Percentiles rank a stretch among this genome's conserved stretches.
These are phyloP conservation scores for Pontederia paniculata DNA, from an alignment of 176 grass and related monocot genomes.

Conservation along the genomic window DNA sequence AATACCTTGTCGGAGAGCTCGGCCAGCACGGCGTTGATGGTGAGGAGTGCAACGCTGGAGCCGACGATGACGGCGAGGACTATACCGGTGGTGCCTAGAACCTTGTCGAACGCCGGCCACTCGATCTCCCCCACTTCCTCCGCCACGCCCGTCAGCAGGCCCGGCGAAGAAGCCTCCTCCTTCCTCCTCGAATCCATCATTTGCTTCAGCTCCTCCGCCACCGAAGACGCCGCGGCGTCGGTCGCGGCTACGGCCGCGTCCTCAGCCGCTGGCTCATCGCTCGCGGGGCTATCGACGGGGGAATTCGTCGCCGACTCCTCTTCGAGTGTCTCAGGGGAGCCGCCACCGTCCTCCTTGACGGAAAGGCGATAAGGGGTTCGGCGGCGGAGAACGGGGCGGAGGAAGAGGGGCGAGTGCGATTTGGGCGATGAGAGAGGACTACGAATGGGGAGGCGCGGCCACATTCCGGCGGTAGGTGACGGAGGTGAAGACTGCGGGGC, in stretches of 20 bases:
- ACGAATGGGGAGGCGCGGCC: not conserved
- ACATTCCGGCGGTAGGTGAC: not conserved
- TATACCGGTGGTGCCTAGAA: conserved; percentile 78
- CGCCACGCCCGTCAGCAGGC: conserved; percentile 39
- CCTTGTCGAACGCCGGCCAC: conserved; percentile 69
- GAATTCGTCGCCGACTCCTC: conserved; percentile 1
- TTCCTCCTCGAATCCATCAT: conserved; percentile 52
- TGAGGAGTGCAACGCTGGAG: conserved; percentile 63
- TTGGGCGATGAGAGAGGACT: not conserved
- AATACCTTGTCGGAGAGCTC: conserved; percentile 80
- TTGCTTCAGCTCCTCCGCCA: conserved; percentile 83
- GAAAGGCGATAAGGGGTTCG: conserved; percentile 24
- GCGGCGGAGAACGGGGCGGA: conserved; percentile 10
- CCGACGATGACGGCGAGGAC: conserved; percentile 83
- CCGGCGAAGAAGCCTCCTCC: conserved; percentile 25
- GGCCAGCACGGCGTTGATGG: conserved; percentile 70
- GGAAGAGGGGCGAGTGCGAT: not conserved
- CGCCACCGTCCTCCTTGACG: conserved; percentile 20
- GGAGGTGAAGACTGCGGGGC: not conserved
- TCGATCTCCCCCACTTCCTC: conserved; percentile 76
- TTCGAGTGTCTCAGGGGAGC: conserved; percentile 7
- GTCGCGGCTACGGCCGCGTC: not conserved
- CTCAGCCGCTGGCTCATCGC: conserved; percentile 16
- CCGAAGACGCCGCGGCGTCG: conserved; percentile 5
- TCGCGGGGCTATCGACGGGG: not conserved